Base-by-base conservation (phyloP, 1,139 yeast genomes). In the Blastobotrys capitulatus region DNA sequence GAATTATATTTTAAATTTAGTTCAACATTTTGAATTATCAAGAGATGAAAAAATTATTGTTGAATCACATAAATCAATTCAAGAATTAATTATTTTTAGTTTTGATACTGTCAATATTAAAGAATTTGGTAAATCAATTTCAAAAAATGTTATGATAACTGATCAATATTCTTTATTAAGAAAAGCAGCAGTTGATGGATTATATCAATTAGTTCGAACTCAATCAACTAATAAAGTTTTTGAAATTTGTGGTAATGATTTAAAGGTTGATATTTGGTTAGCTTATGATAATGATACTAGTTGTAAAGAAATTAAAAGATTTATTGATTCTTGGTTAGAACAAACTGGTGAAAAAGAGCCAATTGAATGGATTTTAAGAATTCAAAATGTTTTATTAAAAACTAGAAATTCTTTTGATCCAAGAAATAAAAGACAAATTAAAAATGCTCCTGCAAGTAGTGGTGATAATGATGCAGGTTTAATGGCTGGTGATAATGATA, bases 201-300 rank as follows among this genome's bases (percentile, higher is more conserved):
- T 71, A 18, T 64, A 68, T 42, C 70, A 70, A 51, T 56, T 71
- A 8, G 59, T 68, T 49, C 58, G 67, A 20, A 63, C 66, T 1
- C 60, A 65, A 19, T 63, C 71, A 2, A 49, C 61, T 16, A 48
- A 60, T 15, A 51, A 56, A 6, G 60, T 69, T 10, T 63, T 70
- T 45, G 52, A 59, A 2, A 54, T 62, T 25, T 61, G 69, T 1
- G 69, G 70, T 0, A 50, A 50, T 1, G 60, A 58, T 2, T 53
- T 70, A n/a, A 66, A 64, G 40, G 57, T 57, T 16, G 66, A 63
- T 25, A 60, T 71, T 12, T 71, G 75, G 74, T 55, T 67, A 19
- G 68, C 72, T 1, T 62, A 58, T 31, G 71, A 70, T 44, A 38
- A 51, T 20, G 57, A 62, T 16, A 69, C 72, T 1, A 48, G 59